phyloP scores from a whole-genome alignment of 2,329 filamentous ascomycete species.

The Xylariaceae sp. region DNA sequence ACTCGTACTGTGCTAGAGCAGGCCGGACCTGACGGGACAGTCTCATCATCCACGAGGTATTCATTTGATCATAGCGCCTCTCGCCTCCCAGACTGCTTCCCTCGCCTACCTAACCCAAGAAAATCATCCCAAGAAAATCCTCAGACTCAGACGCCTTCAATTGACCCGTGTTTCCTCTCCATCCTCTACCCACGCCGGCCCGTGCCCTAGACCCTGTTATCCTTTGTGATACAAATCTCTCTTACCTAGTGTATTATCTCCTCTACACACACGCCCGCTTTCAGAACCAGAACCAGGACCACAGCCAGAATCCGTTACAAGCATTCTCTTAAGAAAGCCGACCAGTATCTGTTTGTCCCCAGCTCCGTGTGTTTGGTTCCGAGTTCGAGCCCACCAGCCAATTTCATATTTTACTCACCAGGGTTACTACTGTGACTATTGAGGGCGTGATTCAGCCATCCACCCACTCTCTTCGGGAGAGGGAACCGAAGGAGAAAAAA shows the following conservation, averaged over 20 bases:
- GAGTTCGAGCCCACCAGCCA: conserved; percentile 9
- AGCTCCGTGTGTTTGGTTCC: conserved; percentile 14
- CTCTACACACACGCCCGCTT: conserved; percentile 4
- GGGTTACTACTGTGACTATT: conserved; percentile 16
- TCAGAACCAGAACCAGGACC: conserved; percentile 6
- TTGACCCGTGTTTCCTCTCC: background rate
- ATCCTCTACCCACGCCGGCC: background rate
- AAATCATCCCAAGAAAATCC: too few relatives aligned
- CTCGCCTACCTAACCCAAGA: background rate
- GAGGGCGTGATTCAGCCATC: conserved; percentile 22
- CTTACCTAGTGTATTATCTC: background rate
- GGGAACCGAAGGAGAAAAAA: conserved; percentile 5
- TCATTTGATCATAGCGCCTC: background rate
- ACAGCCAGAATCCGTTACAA: too few relatives aligned
- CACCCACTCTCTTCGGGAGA: conserved; percentile 13
- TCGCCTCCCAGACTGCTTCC: background rate
- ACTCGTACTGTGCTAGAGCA: background rate
- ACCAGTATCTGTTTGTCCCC: conserved; percentile 14
- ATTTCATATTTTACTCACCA: conserved; percentile 11
- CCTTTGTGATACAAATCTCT: conserved; percentile 15
- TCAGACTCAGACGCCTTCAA: background rate
- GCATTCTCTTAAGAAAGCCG: conserved; percentile 3
- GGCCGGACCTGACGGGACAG: conserved; percentile 9
- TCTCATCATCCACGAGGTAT: conserved; percentile 1
- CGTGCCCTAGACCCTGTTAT: conserved; percentile 8